Percentiles rank a stretch among this genome's conserved stretches.
These are phyloP conservation scores for Fusarium sp. DNA, from an alignment of 2,329 filamentous ascomycete genomes.

Conservation along the genomic window DNA sequence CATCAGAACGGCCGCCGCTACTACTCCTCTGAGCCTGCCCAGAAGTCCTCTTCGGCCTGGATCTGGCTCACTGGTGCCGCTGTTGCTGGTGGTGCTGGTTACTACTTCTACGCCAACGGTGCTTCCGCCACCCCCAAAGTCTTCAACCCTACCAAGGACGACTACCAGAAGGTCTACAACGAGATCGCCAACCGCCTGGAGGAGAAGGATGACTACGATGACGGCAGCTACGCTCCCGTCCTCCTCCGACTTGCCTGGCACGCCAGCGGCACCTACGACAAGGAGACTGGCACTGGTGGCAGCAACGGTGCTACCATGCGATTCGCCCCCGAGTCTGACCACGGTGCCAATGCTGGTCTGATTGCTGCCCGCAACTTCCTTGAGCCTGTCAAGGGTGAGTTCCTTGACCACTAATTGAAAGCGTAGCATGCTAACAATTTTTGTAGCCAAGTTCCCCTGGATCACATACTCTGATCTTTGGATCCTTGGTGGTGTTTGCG, in stretches of 20 bases:
- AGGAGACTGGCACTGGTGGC: slow-evolving; percentile 87
- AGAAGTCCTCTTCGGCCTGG: slow-evolving; percentile 61
- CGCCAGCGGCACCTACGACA: slow-evolving; percentile 91
- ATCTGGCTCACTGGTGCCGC: slow-evolving; percentile 71
- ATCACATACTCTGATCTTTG: slow-evolving; percentile 97
- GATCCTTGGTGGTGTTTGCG: slow-evolving; percentile 87
- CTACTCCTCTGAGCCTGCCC: slow-evolving; percentile 78
- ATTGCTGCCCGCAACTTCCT: slow-evolving; percentile 90
- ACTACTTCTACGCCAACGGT: slow-evolving; percentile 73
- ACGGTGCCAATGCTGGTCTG: slow-evolving; percentile 94
- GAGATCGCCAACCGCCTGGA: slow-evolving; percentile 83
- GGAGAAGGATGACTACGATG: slow-evolving; percentile 95
- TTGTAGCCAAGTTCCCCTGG: slow-evolving; percentile 82
- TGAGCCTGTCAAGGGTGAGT: slow-evolving; percentile 85
- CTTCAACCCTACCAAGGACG: slow-evolving; percentile 81
- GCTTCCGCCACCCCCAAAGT: slow-evolving; percentile 64
- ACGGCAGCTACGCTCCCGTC: slow-evolving; percentile 95
- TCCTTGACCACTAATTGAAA: neutral
- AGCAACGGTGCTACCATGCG: slow-evolving; percentile 98
- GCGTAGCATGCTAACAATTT: slow-evolving; percentile 12
- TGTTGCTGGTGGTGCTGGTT: slow-evolving; percentile 72
- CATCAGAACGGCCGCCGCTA: slow-evolving; percentile 80
- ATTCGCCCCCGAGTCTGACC: slow-evolving; percentile 87
- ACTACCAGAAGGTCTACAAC: slow-evolving; percentile 97
- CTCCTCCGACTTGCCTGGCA: slow-evolving; percentile 94